Evolutionary conservation across 257 asterid genomes (phyloP).

Genomic region (Cordia subcordata): DNA sequence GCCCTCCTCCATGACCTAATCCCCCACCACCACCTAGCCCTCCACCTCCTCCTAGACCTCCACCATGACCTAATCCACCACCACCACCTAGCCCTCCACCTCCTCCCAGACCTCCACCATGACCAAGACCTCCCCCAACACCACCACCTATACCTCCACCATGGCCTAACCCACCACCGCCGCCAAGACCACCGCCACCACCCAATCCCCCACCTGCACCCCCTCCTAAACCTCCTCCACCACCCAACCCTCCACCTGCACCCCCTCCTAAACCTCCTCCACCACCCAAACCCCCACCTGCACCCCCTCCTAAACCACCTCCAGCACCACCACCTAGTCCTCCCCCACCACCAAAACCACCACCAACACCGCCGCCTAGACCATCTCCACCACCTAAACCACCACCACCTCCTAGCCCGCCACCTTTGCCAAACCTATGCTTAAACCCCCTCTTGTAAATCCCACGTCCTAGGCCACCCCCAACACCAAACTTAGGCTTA

Average conservation of each 20-base stretch:
- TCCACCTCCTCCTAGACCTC: constrained; percentile 13
- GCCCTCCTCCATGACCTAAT: constrained; percentile 25
- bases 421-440: constrained; percentile 16
- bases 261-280: constrained; percentile 21
- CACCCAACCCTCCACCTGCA: constrained; percentile 18
- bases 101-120: constrained; percentile 12
- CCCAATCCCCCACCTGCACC: constrained; percentile 17
- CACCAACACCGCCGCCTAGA: constrained; percentile 11
- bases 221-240: constrained; percentile 12
- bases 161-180: constrained; percentile 20
- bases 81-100: constrained; percentile 23
- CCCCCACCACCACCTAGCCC: constrained; percentile 30
- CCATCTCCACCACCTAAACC: constrained; percentile 23
- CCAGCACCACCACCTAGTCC: constrained; percentile 28
- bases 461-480: too few relatives aligned
- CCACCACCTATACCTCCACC: constrained; percentile 25
- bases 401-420: constrained; percentile 17
- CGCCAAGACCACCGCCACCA: constrained; percentile 7
- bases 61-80: constrained; percentile 17
- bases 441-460: too few relatives aligned
- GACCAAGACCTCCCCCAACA: constrained; percentile 5
- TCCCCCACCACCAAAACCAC: constrained; percentile 33
- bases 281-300: constrained; percentile 25
- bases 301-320: constrained; percentile 20
- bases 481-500: constrained; percentile 18